phyloP scores from a whole-genome alignment of 768 basidiomycete genomes.

The Mrakia blollopis region DNA sequence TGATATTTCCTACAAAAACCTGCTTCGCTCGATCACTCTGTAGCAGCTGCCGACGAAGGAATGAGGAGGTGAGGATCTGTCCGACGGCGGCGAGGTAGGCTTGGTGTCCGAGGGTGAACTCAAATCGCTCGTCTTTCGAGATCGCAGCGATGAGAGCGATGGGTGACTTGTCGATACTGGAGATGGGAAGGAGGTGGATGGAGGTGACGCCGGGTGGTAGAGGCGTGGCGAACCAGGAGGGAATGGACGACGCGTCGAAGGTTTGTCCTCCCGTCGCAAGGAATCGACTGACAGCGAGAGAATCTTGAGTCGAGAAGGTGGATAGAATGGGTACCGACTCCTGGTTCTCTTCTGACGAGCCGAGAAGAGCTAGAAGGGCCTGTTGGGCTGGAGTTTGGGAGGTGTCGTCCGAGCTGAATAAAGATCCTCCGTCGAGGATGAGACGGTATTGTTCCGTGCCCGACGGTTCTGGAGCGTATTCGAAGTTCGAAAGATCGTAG shows the following conservation, averaged over 20 bases:
- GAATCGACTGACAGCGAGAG: not conserved
- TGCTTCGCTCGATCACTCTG: constrained; percentile 8
- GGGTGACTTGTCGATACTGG: not conserved
- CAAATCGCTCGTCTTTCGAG: not conserved
- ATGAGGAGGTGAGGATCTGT: not conserved
- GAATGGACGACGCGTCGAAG: not conserved
- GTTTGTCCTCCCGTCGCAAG: not conserved
- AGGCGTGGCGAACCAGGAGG: not conserved
- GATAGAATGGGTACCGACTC: not conserved
- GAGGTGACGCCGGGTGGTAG: not conserved
- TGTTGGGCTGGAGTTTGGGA: not conserved
- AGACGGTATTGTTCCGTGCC: not conserved
- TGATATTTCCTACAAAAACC: constrained; percentile 1
- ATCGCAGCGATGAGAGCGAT: not conserved
- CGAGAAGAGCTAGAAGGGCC: not conserved
- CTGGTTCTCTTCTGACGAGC: not conserved
- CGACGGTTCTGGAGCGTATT: not conserved
- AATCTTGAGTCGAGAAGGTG: not conserved
- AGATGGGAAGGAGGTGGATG: not conserved
- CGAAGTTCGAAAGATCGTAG: constrained; percentile 7
- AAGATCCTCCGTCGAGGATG: not conserved
- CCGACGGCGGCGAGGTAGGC: not conserved
- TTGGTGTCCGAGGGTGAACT: not conserved
- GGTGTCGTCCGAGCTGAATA: not conserved
- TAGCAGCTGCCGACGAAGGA: not conserved